These are phyloP conservation scores for Actinomucor elegans DNA, from an alignment of 371 early-diverging fungal species.

Conservation along the genomic window DNA sequence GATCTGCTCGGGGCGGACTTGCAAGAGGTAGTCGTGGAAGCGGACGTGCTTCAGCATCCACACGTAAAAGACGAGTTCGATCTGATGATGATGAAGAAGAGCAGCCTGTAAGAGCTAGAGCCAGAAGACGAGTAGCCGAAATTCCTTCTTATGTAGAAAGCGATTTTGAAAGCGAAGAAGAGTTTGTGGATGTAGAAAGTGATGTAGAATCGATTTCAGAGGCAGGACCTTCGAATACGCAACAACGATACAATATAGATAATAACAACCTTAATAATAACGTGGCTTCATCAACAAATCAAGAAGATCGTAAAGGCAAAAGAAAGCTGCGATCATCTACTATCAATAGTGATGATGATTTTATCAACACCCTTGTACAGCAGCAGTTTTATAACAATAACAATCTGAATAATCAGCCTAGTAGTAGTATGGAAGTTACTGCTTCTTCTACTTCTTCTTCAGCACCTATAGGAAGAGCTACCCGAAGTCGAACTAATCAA, in stretches of 20 bases:
- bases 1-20: background rate
- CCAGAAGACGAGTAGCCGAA: conserved; percentile 39
- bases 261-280: background rate
- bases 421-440: background rate
- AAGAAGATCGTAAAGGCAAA: conserved; percentile 39
- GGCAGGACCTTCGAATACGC: conserved; percentile 22
- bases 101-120: conserved; percentile 42
- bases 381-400: background rate
- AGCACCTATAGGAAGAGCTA: background rate
- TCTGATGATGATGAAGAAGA: conserved; percentile 33
- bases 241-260: conserved; percentile 21
- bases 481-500: conserved; percentile 8
- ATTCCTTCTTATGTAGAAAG: conserved; percentile 47
- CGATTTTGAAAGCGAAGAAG: conserved; percentile 53
- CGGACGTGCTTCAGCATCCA: conserved; percentile 7
- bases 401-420: background rate
- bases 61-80: conserved; percentile 25
- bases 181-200: conserved; percentile 28
- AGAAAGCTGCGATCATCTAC: conserved; percentile 29
- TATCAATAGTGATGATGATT: conserved; percentile 30
- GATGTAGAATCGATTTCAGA: conserved; percentile 22
- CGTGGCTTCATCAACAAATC: background rate
- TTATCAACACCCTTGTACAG: background rate
- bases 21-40: conserved; percentile 5
- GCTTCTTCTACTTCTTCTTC: background rate